These are phyloP conservation scores for Fusarium marasasianum DNA, from an alignment of 2,329 filamentous ascomycete genomes.

Conservation along the genomic window DNA sequence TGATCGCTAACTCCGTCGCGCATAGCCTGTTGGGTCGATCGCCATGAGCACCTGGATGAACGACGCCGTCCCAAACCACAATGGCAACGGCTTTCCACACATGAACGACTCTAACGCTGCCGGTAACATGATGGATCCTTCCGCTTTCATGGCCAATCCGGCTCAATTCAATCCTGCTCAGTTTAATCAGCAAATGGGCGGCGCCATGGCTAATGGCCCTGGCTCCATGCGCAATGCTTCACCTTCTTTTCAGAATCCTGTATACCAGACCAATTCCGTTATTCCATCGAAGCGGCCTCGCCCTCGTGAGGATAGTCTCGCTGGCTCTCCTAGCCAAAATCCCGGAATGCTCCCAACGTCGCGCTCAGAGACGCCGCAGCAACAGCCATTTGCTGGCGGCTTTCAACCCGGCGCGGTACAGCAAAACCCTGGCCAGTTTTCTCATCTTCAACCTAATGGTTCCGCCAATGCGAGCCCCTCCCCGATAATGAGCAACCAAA, in stretches of 20 bases:
- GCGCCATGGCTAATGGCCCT: conserved; percentile 79
- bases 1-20: conserved; percentile 57
- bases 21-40: conserved; percentile 57
- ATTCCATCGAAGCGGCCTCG: conserved; percentile 90
- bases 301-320: conserved; percentile 83
- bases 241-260: conserved; percentile 77
- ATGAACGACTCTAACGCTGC: conserved; percentile 69
- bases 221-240: conserved; percentile 85
- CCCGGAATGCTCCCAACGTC: conserved; percentile 80
- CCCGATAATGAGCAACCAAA: conserved; percentile 87
- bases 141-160: conserved; percentile 69
- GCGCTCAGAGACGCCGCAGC: conserved; percentile 91
- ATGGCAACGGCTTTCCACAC: conserved; percentile 74
- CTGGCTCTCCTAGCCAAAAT: conserved; percentile 81
- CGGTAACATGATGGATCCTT: conserved; percentile 71
- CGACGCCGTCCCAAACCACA: conserved; percentile 74
- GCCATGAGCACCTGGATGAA: conserved; percentile 80
- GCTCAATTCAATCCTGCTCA: conserved; percentile 69
- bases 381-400: conserved; percentile 74
- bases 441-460: conserved; percentile 83
- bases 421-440: conserved; percentile 74
- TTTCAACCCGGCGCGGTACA: conserved; percentile 74
- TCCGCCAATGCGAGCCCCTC: conserved; percentile 90
- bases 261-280: conserved; percentile 85
- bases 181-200: conserved; percentile 65